Evolutionary conservation across 1,284 basidiomycete genomes (phyloP), one percentile per base, ranked within the genome.

Genomic region (Apiotrichum gracile): DNA sequence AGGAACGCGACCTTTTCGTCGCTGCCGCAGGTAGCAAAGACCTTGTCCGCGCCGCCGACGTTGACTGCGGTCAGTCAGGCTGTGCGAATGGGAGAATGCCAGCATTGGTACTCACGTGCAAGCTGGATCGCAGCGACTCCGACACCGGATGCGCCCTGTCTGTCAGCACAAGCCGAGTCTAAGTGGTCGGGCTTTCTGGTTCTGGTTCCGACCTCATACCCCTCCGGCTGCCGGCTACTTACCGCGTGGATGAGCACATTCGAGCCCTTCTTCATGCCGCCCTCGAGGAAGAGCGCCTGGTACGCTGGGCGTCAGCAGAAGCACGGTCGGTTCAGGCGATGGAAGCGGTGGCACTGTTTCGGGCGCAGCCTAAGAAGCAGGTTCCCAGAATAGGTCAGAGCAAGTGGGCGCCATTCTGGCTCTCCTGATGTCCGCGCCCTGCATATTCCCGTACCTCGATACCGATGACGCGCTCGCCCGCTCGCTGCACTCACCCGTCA

Each of bases 51-150:
- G 25, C 65, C 63, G 17, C 65, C 61, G 27, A 69, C 63, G 34
- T 63, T 54, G 21, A 71, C 67, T 70, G 39, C 6, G 16, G 25
- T 22, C 13, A 22, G 31, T 16, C 13, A 10, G 3, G 14, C 9
- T 5, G 39, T 19, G 17, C 24, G 25, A n/a, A 31, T 3, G 12
- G 8, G 10, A 14, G 16, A 9, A n/a, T n/a, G 13, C n/a, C n/a
- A n/a, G n/a, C n/a, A n/a, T n/a, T n/a, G n/a, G n/a, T n/a, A 46
- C 44, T 35, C 31, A 53, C 86, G 82, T 14, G 91, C 89, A 21
- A 97, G 78, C 75, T 97, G 93, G 52, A 90, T 91, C 4, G 91
- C 90, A 3, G 92, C 87, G 16, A 94, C 75, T 3, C 93, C 93
- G 3, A 97, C 92, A 47, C 92, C 90, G 10, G 87, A 89, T 4